phyloP scores from a whole-genome alignment of 768 basidiomycete species.

The Phylloporus scabripes region DNA sequence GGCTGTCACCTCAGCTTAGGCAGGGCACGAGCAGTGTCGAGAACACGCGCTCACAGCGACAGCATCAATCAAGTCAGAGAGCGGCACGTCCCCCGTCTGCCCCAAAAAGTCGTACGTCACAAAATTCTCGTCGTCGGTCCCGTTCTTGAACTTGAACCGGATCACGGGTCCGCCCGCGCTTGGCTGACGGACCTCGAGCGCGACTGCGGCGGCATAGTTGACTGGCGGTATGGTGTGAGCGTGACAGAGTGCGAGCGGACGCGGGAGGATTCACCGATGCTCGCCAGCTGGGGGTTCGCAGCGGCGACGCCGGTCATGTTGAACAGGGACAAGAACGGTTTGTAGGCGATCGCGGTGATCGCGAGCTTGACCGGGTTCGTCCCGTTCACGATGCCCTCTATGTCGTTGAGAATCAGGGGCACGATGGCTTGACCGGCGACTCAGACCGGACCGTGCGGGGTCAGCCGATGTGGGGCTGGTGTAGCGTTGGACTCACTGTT shows the following conservation, averaged over 20 bases:
- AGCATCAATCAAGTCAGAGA: conserved; percentile 45
- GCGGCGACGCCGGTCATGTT: conserved; percentile 62
- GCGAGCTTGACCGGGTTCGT: conserved; percentile 52
- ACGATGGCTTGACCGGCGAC: conserved; percentile 65
- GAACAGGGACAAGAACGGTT: conserved; percentile 73
- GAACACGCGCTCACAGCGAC: conserved; percentile 29
- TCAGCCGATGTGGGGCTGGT: not conserved
- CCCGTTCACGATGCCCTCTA: conserved; percentile 46
- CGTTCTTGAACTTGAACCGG: conserved; percentile 68
- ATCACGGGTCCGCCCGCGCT: conserved; percentile 44
- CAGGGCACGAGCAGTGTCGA: too few relatives aligned
- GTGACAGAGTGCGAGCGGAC: not conserved
- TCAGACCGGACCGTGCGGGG: conserved; percentile 18
- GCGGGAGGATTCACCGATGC: conserved; percentile 41
- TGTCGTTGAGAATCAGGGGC: conserved; percentile 51
- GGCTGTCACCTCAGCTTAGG: conserved; percentile 32
- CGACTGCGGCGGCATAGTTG: conserved; percentile 53
- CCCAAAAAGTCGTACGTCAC: conserved; percentile 43
- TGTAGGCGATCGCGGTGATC: conserved; percentile 63
- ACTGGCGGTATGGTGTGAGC: conserved; percentile 33
- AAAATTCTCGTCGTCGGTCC: conserved; percentile 43
- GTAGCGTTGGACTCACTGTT: conserved; percentile 43
- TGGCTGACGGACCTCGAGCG: conserved; percentile 54
- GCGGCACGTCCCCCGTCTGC: conserved; percentile 44
- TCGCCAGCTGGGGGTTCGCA: conserved; percentile 47